Base-by-base conservation (phyloP, 2,329 filamentous ascomycete genomes). In the Trichoderma semiorbis region DNA sequence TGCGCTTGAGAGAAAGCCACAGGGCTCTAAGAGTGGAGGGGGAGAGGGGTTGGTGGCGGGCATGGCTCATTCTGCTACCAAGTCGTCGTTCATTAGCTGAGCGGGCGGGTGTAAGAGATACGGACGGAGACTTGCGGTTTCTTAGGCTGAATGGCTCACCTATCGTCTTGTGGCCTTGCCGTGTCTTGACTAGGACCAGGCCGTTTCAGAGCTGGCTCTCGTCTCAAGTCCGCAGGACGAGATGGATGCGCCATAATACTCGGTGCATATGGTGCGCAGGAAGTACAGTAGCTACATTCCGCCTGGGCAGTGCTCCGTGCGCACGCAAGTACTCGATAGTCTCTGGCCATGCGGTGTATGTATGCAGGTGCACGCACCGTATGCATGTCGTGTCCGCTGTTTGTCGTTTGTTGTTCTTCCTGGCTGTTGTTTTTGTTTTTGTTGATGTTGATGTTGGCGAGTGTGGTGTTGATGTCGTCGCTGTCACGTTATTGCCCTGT, bases 151-250 rank as follows among this genome's bases (percentile, higher is more conserved):
- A 64, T 36, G 28, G 70, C 58, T 72, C 53, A 70, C 70, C 70
- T 70, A 70, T 70, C 47, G 70, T 64, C 36, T 57, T 24, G 24
- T 63, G 58, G 58, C 66, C 47, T 65, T 72, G 70, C 70, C 70
- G 34, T 64, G 65, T 71, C 57, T 72, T 50, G 70, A 72, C 70
- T 55, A 70, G 70, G 70, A 72, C 60, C 65, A 70, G 70, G 58
- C 47, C 70, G 50, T 69, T 72, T 70, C 66, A 70, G 63, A 64
- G 34, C 58, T 34, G 60, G 69, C 36, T 69, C 36, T 66, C 62
- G 53, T 71, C 69, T 71, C 62, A 63, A 63, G 36, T 50, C 43
- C 10, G 67, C 67, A 18, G 39, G 43, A 62, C 39, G 66, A 58
- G 65, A 67, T 67, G 66, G 66, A 61, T 61, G 66, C 66, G 66